Conservation (phyloP, 495 filamentous ascomycete species). For the Penicillium tannophilum region DNA sequence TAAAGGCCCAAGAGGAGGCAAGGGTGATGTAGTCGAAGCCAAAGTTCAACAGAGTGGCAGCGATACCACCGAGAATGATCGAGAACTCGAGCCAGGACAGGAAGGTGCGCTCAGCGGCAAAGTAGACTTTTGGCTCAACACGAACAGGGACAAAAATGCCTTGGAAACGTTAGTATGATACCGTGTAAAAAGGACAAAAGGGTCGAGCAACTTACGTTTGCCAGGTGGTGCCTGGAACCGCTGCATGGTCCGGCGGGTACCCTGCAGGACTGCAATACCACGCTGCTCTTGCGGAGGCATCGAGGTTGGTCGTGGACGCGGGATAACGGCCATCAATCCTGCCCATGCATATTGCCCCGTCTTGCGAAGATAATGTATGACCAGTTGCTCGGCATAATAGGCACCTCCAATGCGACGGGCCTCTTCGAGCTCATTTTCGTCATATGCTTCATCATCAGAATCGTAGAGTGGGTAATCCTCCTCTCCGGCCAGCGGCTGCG, state of each 20-base stretch:
- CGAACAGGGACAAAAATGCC: constrained; percentile 92
- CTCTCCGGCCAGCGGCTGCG: constrained; percentile 57
- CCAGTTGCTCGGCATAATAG: constrained; percentile 63
- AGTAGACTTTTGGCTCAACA: constrained; percentile 97
- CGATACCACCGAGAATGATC: constrained; percentile 90
- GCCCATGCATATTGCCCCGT: constrained; percentile 42
- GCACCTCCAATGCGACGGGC: constrained; percentile 71
- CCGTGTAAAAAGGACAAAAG: not conserved
- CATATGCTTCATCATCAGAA: constrained; percentile 78
- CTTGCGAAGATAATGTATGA: constrained; percentile 47
- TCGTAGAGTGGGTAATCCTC: constrained; percentile 88
- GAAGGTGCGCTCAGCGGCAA: constrained; percentile 94
- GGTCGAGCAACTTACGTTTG: constrained; percentile 60
- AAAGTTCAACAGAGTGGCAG: constrained; percentile 91
- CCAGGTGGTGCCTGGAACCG: constrained; percentile 86
- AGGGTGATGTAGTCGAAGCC: constrained; percentile 59
- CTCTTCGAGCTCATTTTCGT: constrained; percentile 69
- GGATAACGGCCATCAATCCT: constrained; percentile 54
- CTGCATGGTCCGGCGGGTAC: constrained; percentile 57
- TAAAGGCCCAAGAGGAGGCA: constrained; percentile 74
- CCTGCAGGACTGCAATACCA: constrained; percentile 48
- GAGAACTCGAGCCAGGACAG: constrained; percentile 97
- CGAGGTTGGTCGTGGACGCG: constrained; percentile 60
- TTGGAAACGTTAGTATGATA: constrained; percentile 22
- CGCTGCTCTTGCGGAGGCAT: constrained; percentile 54